Conservation (phyloP, 805 yeast genomes). For the Ogataea ganodermae region DNA sequence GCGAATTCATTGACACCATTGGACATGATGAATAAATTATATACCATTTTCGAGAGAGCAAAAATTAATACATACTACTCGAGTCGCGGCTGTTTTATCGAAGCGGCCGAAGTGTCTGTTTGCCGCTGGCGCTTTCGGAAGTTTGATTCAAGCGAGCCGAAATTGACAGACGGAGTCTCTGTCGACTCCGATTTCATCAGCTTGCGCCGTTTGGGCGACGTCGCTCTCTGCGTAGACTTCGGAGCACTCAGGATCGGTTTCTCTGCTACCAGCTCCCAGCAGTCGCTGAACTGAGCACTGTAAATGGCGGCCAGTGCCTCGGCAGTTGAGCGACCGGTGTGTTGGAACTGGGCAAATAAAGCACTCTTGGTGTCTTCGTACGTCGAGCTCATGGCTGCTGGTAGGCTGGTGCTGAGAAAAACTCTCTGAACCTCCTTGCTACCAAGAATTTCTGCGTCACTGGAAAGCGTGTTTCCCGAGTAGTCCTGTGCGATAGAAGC, state of each 20-base stretch:
- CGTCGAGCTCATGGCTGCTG: conserved; percentile 16
- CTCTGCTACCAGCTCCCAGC: conserved; percentile 1
- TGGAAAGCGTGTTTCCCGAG: conserved; percentile 17
- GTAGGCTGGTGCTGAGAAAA: conserved; percentile 21
- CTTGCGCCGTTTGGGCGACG: conserved; percentile 9
- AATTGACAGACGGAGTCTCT: neutral
- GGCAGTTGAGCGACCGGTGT: neutral
- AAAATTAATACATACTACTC: conserved; percentile 1
- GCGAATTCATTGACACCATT: too few relatives aligned
- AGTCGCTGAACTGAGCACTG: conserved; percentile 1
- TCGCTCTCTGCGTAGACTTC: neutral
- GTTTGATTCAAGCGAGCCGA: conserved; percentile 5
- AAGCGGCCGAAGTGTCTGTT: conserved; percentile 4
- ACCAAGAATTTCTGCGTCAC: conserved; percentile 22
- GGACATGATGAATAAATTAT: too few relatives aligned
- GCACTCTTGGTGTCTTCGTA: conserved; percentile 7
- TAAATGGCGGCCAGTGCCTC: conserved; percentile 6
- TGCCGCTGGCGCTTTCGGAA: conserved; percentile 9
- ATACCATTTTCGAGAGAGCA: too few relatives aligned
- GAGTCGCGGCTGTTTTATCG: conserved; percentile 15
- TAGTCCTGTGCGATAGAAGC: conserved; percentile 26
- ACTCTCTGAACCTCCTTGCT: conserved; percentile 20
- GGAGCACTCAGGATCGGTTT: neutral
- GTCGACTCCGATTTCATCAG: conserved; percentile 6
- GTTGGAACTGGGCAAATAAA: neutral